Evolutionary conservation across 2,329 filamentous ascomycete genomes (phyloP), one percentile per base, ranked within the genome.

Genomic region (Fusarium sp.): DNA sequence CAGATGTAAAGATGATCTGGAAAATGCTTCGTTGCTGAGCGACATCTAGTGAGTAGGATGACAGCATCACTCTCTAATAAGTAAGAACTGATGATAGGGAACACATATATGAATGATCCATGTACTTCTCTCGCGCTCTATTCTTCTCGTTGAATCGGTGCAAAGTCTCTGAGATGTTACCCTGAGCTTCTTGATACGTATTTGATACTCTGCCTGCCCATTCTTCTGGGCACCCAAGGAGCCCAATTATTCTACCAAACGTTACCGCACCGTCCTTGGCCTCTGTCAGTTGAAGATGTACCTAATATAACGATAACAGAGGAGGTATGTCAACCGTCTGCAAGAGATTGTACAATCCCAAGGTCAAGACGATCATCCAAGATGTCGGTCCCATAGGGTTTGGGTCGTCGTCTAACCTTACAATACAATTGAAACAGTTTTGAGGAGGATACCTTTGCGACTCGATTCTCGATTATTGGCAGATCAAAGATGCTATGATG

Each of bases 301-400:
- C 28, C 28, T 13, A 25, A n/a, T 21, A 0, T 5, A 9, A 21
- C 16, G 15, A 13, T 0, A 11, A 5, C 6, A 21, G 12, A 44
- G 16, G 9, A 23, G 38, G 2, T 16, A 23, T 8, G 2, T n/a
- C 30, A 49, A 16, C 18, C 23, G 18, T 21, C n/a, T 16, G 13
- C 0, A 8, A 44, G 28, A 5, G 12, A 18, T 5, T 32, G 6
- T 44, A 5, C 18, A 12, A 9, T 13, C 6, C n/a, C 9, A 44
- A 21, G 10, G n/a, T 2, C 28, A 6, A 8, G 8, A 44, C 16
- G 18, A 2, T 21, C 9, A 21, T 6, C 28, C 23, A 13, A 23
- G n/a, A 12, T 33, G 11, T 10, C 5, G 4, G 9, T 1, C 23
- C 3, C 16, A 21, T 23, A n/a, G n/a, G 49, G 19, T 15, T 35